phyloP scores from a whole-genome alignment of 2,329 filamentous ascomycete species.

The Stachybotrys chlorohalonatus region DNA sequence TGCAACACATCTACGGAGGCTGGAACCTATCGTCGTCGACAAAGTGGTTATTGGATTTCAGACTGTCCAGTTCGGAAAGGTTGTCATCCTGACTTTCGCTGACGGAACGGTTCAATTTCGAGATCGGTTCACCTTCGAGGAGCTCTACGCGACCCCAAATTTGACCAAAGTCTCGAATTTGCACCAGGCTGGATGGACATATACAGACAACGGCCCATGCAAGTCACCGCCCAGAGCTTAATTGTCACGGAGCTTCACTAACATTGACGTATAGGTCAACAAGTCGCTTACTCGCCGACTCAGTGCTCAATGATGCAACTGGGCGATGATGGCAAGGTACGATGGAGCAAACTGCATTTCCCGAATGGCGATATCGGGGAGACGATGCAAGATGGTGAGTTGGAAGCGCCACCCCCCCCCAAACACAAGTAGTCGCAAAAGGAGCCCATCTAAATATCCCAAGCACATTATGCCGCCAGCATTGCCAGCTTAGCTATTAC shows the following conservation, averaged over 20 bases:
- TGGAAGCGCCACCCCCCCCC: neutral
- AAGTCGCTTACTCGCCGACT: conserved; percentile 53
- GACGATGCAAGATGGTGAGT: conserved; percentile 38
- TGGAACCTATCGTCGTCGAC: conserved; percentile 60
- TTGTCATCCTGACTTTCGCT: conserved; percentile 64
- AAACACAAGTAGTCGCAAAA: neutral
- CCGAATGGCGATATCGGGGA: conserved; percentile 37
- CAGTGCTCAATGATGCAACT: conserved; percentile 49
- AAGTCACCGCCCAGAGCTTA: conserved; percentile 13
- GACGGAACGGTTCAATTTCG: conserved; percentile 77
- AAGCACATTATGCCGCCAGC: conserved; percentile 47
- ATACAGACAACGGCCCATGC: conserved; percentile 57
- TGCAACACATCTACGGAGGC: conserved; percentile 44
- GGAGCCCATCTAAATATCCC: neutral
- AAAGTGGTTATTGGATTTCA: conserved; percentile 64
- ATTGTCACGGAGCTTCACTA: conserved; percentile 1
- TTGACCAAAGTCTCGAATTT: conserved; percentile 59
- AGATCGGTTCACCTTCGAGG: conserved; percentile 63
- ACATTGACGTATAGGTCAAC: conserved; percentile 34
- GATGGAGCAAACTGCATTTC: conserved; percentile 49
- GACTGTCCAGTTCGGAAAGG: conserved; percentile 59
- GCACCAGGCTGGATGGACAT: conserved; percentile 70
- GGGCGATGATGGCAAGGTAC: conserved; percentile 47
- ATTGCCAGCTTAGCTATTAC: conserved; percentile 52
- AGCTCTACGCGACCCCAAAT: conserved; percentile 56